Base-by-base conservation (phyloP, 2,329 filamentous ascomycete species). In the Stenocarpella maydis region DNA sequence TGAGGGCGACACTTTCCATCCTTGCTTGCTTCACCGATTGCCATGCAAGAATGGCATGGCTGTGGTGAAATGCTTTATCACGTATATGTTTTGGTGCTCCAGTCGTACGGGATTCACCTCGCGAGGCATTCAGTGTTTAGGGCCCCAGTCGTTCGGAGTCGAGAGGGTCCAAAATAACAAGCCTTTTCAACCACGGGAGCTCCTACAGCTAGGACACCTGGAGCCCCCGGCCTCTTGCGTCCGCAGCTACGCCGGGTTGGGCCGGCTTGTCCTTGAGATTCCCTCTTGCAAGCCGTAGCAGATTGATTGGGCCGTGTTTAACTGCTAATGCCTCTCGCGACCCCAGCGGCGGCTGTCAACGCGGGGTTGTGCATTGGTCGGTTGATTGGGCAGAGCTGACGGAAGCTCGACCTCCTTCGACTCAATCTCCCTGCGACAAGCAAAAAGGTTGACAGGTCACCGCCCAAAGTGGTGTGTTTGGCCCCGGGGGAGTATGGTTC, bases 231-330 rank as follows among this genome's bases (percentile, higher is more conserved):
- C 15, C 64, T 66, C 26, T 53, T 37, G 41, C 50, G 50, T 47
- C 41, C 37, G 58, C n/a, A 67, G 19, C 28, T 19, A 39, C 39
- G 41, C 37, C 9, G 28, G 49, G 37, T 26, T 54, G 14, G 50
- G n/a, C 26, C 37, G 39, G 64, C 50, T 39, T 66, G 50, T 66
- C 50, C n/a, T n/a, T 55, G 50, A 47, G 39, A 39, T 63, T 19
- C 26, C 26, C 26, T 26, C 39, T 37, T 31, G 37, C 41, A 39
- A 24, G 47, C 53, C 47, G 45, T 34, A 43, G 4, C 64, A 41
- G 54, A 47, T 70, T 70, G 64, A 70, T 61, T 67, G 64, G 64
- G 45, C 54, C 37, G 21, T 58, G 37, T n/a, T 54, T 47, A 39
- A 49, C 31, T 58, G 65, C 50, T 19, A 58, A 67, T 49, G 65